Evolutionary conservation across 495 filamentous ascomycete genomes (phyloP), one percentile per base, ranked within the genome.

Genomic region (Xylaria castorea): DNA sequence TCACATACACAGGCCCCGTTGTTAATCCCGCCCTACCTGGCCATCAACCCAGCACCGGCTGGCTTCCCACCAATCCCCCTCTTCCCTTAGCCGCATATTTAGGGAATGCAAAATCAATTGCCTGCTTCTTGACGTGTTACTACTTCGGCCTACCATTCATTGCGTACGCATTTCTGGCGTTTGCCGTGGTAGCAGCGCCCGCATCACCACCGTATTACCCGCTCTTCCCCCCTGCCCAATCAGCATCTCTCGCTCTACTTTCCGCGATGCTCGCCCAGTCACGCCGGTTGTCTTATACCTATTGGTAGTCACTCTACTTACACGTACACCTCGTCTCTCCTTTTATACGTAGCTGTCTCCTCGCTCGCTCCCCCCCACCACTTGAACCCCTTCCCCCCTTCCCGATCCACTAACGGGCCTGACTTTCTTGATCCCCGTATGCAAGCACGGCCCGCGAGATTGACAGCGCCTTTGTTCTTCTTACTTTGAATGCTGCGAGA

Each of bases 121-220:
- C 80, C 77, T 82, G 80, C 75, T 75, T 82, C 79, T 81, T 55
- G 66, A 68, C 50, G 66, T 84, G 81, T 79, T 80, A 81, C 80
- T 75, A 70, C 77, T 75, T 80, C 67, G 64, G 57, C 38, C 75
- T 75, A 76, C 75, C 77, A 70, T 63, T 68, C 77, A 68, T 66
- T 66, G 72, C 62, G 70, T 78, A 48, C 60, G 40, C 38, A 46
- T 72, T 75, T 71, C 71, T 75, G 58, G 72, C 71, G 75, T 53
- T 71, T 73, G 72, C 71, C 71, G 71, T 80, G 73, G 77, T 75
- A 79, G 75, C 74, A 75, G 68, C 36, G 50, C 76, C 77, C 76
- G 77, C 75, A 75, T 71, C 76, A 76, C 76, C 74, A 78, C 70
- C 74, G 74, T 75, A 77, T 74, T 78, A 75, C 77, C 75, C 76